Evolutionary conservation across 108 stramenopile genomes (phyloP).

Genomic region (Cyclostephanos invisitatus): DNA sequence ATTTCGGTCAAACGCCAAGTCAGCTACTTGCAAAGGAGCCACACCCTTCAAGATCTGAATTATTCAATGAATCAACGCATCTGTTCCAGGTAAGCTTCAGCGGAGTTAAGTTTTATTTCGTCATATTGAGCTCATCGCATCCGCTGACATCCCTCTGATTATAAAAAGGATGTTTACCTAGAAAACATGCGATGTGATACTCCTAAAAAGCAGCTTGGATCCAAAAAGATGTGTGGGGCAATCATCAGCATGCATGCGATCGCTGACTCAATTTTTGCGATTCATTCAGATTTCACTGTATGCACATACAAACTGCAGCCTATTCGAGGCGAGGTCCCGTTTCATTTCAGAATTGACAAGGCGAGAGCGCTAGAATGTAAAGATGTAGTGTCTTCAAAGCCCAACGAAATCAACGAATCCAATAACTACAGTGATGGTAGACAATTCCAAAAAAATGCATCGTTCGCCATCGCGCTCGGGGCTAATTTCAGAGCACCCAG

Average conservation of each 20-base stretch:
- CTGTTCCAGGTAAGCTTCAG: constrained; percentile 55
- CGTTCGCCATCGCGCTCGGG: constrained; percentile 71
- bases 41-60: constrained; percentile 60
- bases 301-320: constrained; percentile 71
- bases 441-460: constrained; percentile 50
- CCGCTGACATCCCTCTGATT: constrained; percentile 1
- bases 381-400: constrained; percentile 33
- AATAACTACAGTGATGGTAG: constrained; percentile 21
- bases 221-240: constrained; percentile 34
- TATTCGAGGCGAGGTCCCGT: constrained; percentile 37
- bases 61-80: constrained; percentile 60
- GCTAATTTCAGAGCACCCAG: constrained; percentile 54
- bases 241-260: constrained; percentile 63
- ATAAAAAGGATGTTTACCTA: constrained; percentile 33
- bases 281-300: constrained; percentile 73
- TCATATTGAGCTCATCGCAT: constrained; percentile 2
- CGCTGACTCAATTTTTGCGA: constrained; percentile 56
- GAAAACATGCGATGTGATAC: constrained; percentile 65
- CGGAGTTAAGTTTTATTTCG: constrained; percentile 1
- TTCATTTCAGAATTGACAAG: constrained; percentile 59
- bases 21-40: constrained; percentile 77
- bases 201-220: constrained; percentile 73
- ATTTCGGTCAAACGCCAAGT: constrained; percentile 97
- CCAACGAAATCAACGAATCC: constrained; percentile 4
- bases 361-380: constrained; percentile 51